These are phyloP conservation scores for Euphorbia corollata DNA, from an alignment of 441 rosid genomes.

Conservation along the genomic window DNA sequence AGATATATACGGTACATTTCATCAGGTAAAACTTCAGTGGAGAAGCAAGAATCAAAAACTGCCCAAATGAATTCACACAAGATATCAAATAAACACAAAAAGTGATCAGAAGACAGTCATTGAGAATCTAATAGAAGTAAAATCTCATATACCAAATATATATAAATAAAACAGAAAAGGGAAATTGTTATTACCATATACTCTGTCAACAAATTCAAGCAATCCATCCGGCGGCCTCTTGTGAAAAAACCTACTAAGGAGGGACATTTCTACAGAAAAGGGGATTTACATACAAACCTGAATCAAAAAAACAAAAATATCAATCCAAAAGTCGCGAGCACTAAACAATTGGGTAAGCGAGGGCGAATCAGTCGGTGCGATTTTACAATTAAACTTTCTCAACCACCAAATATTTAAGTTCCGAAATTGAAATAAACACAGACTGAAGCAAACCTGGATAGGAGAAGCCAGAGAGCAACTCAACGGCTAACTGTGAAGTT, in stretches of 20 bases:
- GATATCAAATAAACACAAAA: neutral
- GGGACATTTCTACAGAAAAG: constrained; percentile 46
- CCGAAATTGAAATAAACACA: neutral
- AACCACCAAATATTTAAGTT: neutral
- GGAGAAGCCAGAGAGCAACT: neutral
- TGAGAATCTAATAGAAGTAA: neutral
- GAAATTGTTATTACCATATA: constrained; percentile 48
- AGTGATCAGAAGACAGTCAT: neutral
- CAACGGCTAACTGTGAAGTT: neutral
- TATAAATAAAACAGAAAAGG: neutral
- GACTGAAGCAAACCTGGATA: neutral
- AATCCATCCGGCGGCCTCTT: constrained; percentile 91
- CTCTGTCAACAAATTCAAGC: constrained; percentile 90
- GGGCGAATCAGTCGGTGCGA: neutral
- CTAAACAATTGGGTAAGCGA: neutral
- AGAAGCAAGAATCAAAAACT: constrained; percentile 94
- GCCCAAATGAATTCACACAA: constrained; percentile 20
- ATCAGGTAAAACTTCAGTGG: constrained; percentile 71
- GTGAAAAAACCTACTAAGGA: constrained; percentile 80
- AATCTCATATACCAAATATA: neutral
- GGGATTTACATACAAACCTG: neutral
- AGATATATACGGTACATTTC: constrained; percentile 60
- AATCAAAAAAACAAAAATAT: neutral
- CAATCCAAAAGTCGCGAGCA: neutral
- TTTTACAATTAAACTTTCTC: neutral